Base-by-base conservation (phyloP, 2,329 filamentous ascomycete species). In the Plectosphaerella sp. region DNA sequence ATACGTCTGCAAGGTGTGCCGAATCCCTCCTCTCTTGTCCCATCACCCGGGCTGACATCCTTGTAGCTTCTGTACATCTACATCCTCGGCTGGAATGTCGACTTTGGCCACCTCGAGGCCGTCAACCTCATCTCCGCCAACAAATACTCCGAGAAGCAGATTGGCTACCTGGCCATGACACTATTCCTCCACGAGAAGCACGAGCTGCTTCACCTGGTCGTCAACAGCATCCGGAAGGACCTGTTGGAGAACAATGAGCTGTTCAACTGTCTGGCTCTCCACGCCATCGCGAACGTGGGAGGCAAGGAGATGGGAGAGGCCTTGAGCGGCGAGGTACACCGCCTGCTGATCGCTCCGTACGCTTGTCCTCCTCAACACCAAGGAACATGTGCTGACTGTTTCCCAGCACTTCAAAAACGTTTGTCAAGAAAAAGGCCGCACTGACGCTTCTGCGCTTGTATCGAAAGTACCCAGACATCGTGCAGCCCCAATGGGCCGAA, bases 91-190 rank as follows among this genome's bases (percentile, higher is more conserved):
- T 99, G 94, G 88, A 93, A 99, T 69, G 93, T 99, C 72, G 95
- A 97, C 70, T 99, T 99, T 71, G 94, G 94, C 52, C 94, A 99
- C 68, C 84, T 99, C 60, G 94, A 99, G 74, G 95, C 95, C 35
- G 93, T 99, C 67, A 97, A 97, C 67, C 83, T 99, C 64, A 95
- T 99, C 61, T 97, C 93, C 25, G 91, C 93, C 52, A 91, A 81
- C 65, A 99, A 97, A 68, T 99, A 97, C 73, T 97, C 93, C 20
- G 94, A 99, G 70, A 99, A 99, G 75, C 94, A 99, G 77, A 99
- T 99, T 66, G 94, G 94, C 52, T 99, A 99, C 68, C 81, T 99
- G 62, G 94, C 94, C 50, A 95, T 99, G 71, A 99, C 94, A 2
- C 79, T 99, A 51, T 97, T 99, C 72, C 78, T 99, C 41, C 94